phyloP scores from a whole-genome alignment of 75 land plant species.

The Isoetes taiwanensis region DNA sequence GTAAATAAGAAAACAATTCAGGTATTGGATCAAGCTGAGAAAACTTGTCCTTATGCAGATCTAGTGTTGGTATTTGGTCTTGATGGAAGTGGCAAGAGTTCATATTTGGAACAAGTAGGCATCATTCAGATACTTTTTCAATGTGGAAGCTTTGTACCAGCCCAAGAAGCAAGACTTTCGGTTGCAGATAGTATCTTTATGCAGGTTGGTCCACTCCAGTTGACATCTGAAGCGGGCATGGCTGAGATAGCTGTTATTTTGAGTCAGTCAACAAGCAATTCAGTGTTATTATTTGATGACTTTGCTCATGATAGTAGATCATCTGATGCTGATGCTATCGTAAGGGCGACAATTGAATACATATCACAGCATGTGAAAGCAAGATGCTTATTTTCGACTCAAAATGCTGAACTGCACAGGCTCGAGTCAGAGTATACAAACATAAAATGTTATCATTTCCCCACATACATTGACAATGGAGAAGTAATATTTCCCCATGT shows the following conservation, averaged over 20 bases:
- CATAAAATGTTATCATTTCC: constrained; percentile 11
- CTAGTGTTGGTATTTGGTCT: constrained; percentile 18
- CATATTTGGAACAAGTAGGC: constrained; percentile 17
- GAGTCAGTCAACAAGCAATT: constrained; percentile 11
- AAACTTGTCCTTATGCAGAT: constrained; percentile 14
- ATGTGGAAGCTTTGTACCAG: constrained; percentile 21
- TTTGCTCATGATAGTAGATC: constrained; percentile 10
- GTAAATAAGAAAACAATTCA: neutral
- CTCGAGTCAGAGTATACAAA: constrained; percentile 11
- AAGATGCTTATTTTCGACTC: constrained; percentile 14
- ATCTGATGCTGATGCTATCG: constrained; percentile 13
- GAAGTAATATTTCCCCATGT: constrained; percentile 12
- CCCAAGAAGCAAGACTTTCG: constrained; percentile 9
- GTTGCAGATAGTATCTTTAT: constrained; percentile 17
- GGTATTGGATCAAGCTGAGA: constrained; percentile 11
- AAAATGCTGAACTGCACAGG: constrained; percentile 4
- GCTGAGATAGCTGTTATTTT: constrained; percentile 9
- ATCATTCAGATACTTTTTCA: constrained; percentile 22
- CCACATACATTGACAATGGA: constrained; percentile 4
- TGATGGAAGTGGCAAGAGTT: constrained; percentile 23
- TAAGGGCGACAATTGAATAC: constrained; percentile 23
- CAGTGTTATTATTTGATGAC: constrained; percentile 19
- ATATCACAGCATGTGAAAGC: constrained; percentile 18
- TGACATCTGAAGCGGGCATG: constrained; percentile 11
- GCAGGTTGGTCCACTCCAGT: constrained; percentile 13